Evolutionary conservation across 768 basidiomycete genomes (phyloP).

Genomic region (Lanmaoa rubissima): DNA sequence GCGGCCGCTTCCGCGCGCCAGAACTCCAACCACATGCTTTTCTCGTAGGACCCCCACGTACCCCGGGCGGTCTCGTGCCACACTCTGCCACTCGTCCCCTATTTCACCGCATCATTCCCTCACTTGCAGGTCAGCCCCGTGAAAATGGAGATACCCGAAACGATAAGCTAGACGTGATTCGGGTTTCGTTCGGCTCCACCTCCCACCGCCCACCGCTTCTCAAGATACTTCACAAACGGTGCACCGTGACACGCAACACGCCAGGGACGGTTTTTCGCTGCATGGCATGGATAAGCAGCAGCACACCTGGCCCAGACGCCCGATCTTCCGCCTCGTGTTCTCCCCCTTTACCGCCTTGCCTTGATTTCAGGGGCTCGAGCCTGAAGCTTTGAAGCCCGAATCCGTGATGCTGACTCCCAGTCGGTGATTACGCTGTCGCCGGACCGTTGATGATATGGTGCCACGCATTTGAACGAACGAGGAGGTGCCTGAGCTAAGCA

Average conservation of each 20-base stretch:
- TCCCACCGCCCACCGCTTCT: neutral
- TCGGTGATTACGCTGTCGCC: slow-evolving; percentile 24
- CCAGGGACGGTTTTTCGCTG: neutral
- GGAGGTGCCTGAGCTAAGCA: neutral
- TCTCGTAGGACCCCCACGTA: slow-evolving; percentile 3
- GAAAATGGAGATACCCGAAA: slow-evolving; percentile 22
- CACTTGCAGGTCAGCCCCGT: slow-evolving; percentile 11
- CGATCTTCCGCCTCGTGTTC: slow-evolving; percentile 1
- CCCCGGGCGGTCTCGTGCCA: slow-evolving; percentile 2
- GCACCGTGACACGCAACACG: neutral
- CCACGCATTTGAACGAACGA: neutral
- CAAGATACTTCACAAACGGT: neutral
- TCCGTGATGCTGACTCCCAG: neutral
- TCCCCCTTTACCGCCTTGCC: neutral
- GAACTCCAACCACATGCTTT: neutral
- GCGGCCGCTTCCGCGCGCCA: slow-evolving; percentile 16
- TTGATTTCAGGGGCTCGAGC: neutral
- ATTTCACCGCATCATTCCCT: slow-evolving; percentile 11
- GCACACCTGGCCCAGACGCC: neutral
- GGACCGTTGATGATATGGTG: slow-evolving; percentile 9
- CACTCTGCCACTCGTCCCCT: slow-evolving; percentile 9
- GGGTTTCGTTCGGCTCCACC: slow-evolving; percentile 1
- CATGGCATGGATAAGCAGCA: neutral
- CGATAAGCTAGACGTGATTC: slow-evolving; percentile 19
- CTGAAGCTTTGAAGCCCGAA: neutral